phyloP scores from a whole-genome alignment of 2,329 filamentous ascomycete genomes.

The Conoideocrella luteorostrata region DNA sequence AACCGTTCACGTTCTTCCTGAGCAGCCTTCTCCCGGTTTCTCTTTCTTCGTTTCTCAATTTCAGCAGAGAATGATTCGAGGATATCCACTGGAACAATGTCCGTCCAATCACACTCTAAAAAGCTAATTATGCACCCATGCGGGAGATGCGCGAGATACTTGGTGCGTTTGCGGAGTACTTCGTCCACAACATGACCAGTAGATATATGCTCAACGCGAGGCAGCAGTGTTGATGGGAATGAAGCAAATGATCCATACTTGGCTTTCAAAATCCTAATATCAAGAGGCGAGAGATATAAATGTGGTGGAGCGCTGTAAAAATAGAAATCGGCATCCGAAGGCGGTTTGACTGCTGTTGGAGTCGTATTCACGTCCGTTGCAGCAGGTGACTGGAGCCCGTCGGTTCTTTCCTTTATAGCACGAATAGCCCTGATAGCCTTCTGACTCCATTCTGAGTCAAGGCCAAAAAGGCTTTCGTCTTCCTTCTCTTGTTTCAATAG shows the following conservation, averaged over 20 bases:
- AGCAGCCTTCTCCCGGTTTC: conserved; percentile 74
- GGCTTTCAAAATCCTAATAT: conserved; percentile 86
- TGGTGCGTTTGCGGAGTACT: conserved; percentile 71
- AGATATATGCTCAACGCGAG: conserved; percentile 82
- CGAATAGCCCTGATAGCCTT: conserved; percentile 72
- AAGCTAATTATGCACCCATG: conserved; percentile 89
- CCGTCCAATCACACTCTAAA: conserved; percentile 91
- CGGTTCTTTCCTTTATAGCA: conserved; percentile 68
- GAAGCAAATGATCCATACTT: conserved; percentile 76
- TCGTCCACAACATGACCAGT: conserved; percentile 86
- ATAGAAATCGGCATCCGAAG: conserved; percentile 55
- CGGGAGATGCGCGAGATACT: conserved; percentile 81
- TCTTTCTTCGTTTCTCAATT: conserved; percentile 67
- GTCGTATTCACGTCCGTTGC: conserved; percentile 13
- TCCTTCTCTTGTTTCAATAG: conserved; percentile 73
- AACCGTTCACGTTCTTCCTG: conserved; percentile 81
- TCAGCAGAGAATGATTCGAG: conserved; percentile 72
- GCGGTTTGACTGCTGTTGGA: conserved; percentile 13
- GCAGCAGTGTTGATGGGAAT: conserved; percentile 81
- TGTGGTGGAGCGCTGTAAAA: conserved; percentile 87
- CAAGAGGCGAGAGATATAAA: conserved; percentile 81
- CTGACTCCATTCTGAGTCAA: conserved; percentile 87
- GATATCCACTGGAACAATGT: conserved; percentile 70
- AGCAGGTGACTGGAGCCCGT: conserved; percentile 31
- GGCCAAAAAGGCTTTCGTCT: conserved; percentile 84